Evolutionary conservation across 495 filamentous ascomycete species (phyloP), one percentile per base, ranked within the genome.

Genomic region (Amphirosellinia nigrospora): DNA sequence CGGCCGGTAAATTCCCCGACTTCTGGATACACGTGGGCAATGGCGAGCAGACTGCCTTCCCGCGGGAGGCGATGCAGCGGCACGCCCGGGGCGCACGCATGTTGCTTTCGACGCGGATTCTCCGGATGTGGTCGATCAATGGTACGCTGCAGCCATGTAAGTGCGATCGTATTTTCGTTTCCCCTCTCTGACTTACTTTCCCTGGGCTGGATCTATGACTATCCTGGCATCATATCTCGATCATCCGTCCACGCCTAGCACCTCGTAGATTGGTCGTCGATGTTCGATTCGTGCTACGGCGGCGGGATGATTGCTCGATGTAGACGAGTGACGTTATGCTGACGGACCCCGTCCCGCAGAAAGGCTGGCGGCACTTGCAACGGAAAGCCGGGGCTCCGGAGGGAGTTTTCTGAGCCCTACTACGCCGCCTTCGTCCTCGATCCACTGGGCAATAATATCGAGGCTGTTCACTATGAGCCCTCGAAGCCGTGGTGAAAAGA

Each of bases 401-500:
- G 73, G 13, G 59, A 81, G 34, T 86, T 81, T 73, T 65, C 72
- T 21, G 75, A 78, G 32, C 77, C 77, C 21, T 87, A 85, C 67
- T 86, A 84, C 72, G 85, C 75, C 1, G 83, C 84, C 6, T 88
- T 83, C 76, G 78, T 88, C 36, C 56, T 82, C 26, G 86, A 89
- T 79, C 81, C 83, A 1, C 70, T 80, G 38, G 86, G 86, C 1
- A 86, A 87, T 63, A 87, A 87, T 68, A 75, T 87, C 30, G 85
- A 88, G 78, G 76, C 79, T 64, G 78, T 83, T 36, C 70, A 72
- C 46, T 77, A 59, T 34, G 11, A 64, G 28, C 61, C 41, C n/a
- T n/a, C 32, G 8, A 53, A 41, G n/a, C 32, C 63, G 46, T 62
- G 56, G 45, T 52, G 59, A 48, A 46, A 68, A 70, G 28, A 36